Evolutionary conservation across 148 eudicot species (phyloP).

Genomic region (Hydrangea macrophylla): DNA sequence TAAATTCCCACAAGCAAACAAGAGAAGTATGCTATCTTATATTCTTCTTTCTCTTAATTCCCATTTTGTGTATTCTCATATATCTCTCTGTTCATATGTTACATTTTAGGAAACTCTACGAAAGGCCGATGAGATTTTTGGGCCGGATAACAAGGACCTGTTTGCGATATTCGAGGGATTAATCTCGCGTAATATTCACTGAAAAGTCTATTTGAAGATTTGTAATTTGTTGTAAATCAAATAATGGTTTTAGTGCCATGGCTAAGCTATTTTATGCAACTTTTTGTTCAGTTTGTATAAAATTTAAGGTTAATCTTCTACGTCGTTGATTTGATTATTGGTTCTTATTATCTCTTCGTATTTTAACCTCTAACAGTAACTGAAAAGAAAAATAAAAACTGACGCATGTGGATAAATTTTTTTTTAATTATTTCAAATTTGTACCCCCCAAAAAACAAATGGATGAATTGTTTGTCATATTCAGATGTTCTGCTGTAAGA

Average conservation of each 20-base stretch:
- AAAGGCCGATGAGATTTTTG: slow-evolving; percentile 91
- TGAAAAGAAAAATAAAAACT: no score
- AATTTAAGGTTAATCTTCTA: no score
- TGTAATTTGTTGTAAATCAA: slow-evolving; percentile 17
- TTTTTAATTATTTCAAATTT: no score
- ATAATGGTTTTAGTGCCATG: neutral
- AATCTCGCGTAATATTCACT: slow-evolving; percentile 64
- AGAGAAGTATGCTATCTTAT: slow-evolving; percentile 55
- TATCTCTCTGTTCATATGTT: neutral
- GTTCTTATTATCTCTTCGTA: no score
- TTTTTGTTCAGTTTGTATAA: neutral
- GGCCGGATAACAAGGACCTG: slow-evolving; percentile 83
- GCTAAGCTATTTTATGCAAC: neutral
- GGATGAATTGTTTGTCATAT: no score
- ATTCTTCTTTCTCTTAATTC: neutral
- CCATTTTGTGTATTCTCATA: neutral
- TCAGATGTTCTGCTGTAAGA: no score
- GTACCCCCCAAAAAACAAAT: no score
- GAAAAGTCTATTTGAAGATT: slow-evolving; percentile 12
- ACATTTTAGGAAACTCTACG: slow-evolving; percentile 66
- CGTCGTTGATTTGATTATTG: no score
- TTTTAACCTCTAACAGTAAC: no score
- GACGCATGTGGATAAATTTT: no score
- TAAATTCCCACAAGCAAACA: slow-evolving; percentile 87
- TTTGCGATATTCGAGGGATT: slow-evolving; percentile 76